These are phyloP conservation scores for Cryphonectria nitschkei DNA, from an alignment of 2,329 filamentous ascomycete species.

Conservation along the genomic window DNA sequence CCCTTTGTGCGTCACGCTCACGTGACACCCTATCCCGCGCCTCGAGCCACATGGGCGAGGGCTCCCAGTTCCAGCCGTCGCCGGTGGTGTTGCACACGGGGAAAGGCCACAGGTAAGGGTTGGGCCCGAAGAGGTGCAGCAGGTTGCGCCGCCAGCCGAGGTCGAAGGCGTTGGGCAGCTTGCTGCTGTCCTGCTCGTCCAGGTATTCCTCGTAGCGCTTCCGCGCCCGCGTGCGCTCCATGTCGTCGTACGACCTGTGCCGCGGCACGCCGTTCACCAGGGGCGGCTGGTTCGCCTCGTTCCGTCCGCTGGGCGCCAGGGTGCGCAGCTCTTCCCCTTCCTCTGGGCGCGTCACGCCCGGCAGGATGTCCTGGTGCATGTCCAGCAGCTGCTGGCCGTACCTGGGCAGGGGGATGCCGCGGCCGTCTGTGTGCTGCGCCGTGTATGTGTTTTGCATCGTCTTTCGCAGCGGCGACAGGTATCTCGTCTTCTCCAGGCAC, in stretches of 20 bases:
- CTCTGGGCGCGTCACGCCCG: slow-evolving; percentile 78
- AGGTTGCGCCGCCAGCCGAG: slow-evolving; percentile 83
- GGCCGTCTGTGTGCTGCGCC: slow-evolving; percentile 55
- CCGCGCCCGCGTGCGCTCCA: slow-evolving; percentile 58
- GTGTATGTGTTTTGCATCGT: slow-evolving; percentile 67
- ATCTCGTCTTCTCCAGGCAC: slow-evolving; percentile 92
- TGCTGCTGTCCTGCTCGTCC: slow-evolving; percentile 85
- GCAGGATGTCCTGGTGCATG: slow-evolving; percentile 79
- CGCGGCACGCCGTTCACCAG: slow-evolving; percentile 40
- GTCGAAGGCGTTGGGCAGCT: slow-evolving; percentile 91
- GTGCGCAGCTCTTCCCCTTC: slow-evolving; percentile 70
- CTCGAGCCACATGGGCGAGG: slow-evolving; percentile 76
- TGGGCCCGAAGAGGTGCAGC: slow-evolving; percentile 77
- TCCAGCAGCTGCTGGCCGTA: slow-evolving; percentile 77
- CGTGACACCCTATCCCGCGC: slow-evolving; percentile 65
- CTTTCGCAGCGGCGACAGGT: slow-evolving; percentile 78
- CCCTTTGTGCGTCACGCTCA: slow-evolving; percentile 63
- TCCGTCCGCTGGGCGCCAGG: slow-evolving; percentile 21
- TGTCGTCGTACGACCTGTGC: slow-evolving; percentile 57
- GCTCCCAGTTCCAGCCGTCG: slow-evolving; percentile 94
- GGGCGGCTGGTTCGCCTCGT: slow-evolving; percentile 23
- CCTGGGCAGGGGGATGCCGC: slow-evolving; percentile 56
- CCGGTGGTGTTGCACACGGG: slow-evolving; percentile 85
- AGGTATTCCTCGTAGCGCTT: slow-evolving; percentile 73
- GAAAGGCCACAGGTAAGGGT: slow-evolving; percentile 73